Evolutionary conservation across 306 rosid species (phyloP), one percentile per base, ranked within the genome.

Genomic region (Vigna reflexopilosa): DNA sequence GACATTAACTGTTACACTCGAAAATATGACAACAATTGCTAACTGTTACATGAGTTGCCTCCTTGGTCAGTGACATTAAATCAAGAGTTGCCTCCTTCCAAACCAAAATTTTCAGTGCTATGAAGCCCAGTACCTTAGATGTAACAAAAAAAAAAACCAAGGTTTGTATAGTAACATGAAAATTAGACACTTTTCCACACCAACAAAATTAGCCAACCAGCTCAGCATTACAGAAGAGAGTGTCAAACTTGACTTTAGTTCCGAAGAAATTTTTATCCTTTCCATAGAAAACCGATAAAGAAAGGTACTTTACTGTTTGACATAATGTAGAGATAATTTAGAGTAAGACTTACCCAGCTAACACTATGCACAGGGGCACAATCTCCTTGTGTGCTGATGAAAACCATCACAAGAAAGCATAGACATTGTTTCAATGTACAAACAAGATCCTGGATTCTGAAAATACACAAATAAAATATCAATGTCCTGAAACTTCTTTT

Each of bases 361-460:
- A 66, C 74, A 20, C 87, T 90, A 90, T 4, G 98, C 98, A 86
- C 98, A 94, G 68, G 98, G 98, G 82, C 98, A 94, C 38, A 94
- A 86, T 85, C 98, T 87, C 88, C 86, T 89, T 68, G 97, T 92
- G 84, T 87, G 85, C 67, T 75, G 95, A 82, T 90, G 91, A n/a
- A 85, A 92, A 84, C 98, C 98, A 78, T 89, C 94, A 75, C 98
- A 94, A 69, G 98, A 88, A 85, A 92, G 90, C 78, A 87, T n/a
- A n/a, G n/a, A n/a, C n/a, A n/a, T n/a, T n/a, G n/a, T n/a, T n/a
- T n/a, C n/a, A n/a, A n/a, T 86, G 85, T 82, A 92, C 83, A 94
- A 89, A 85, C 98, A 94, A 67, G 97, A 88, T 86, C 95, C 95
- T 50, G 98, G 97, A 80, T 84, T 94, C 98, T 94, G 91, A 81